A percentile compares a stretch with the other conserved stretches of the same genome.
Evolutionary conservation across 371 early-diverging fungal species (phyloP).

Genomic region (Apophysomyces variabilis): DNA sequence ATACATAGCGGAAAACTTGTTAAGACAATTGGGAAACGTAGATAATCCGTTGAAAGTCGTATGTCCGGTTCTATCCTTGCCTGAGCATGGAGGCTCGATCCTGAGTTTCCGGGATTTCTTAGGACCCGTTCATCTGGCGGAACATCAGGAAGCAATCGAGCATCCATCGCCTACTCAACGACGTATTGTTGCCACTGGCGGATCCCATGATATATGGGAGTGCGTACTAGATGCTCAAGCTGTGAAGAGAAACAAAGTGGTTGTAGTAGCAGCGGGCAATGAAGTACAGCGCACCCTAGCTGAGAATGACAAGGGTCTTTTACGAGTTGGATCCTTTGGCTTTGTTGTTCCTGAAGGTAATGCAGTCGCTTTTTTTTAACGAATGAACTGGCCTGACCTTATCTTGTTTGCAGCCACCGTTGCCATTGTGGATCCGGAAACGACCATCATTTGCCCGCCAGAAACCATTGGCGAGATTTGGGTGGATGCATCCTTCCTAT

Average conservation of each 20-base stretch:
- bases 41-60: slow-evolving; percentile 58
- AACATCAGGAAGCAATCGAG: slow-evolving; percentile 13
- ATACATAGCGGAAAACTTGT: slow-evolving; percentile 63
- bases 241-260: slow-evolving; percentile 41
- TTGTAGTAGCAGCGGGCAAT: slow-evolving; percentile 51
- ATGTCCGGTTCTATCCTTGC: slow-evolving; percentile 65
- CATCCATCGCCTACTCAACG: slow-evolving; percentile 13
- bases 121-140: slow-evolving; percentile 34
- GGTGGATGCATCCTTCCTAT: slow-evolving; percentile 71
- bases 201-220: slow-evolving; percentile 48
- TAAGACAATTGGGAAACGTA: slow-evolving; percentile 56
- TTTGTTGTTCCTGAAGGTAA: slow-evolving; percentile 64
- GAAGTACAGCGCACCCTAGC: slow-evolving; percentile 26
- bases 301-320: slow-evolving; percentile 9
- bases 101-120: slow-evolving; percentile 54
- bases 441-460: slow-evolving; percentile 68
- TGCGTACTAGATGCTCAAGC: slow-evolving; percentile 57
- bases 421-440: slow-evolving; percentile 80
- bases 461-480: slow-evolving; percentile 82
- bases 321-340: slow-evolving; percentile 49
- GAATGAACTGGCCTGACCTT: background rate
- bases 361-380: background rate
- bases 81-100: slow-evolving; percentile 77
- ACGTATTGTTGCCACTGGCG: slow-evolving; percentile 36
- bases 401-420: slow-evolving; percentile 54